Percentiles rank a stretch among this genome's conserved stretches.
phyloP scores from a whole-genome alignment of 768 basidiomycete genomes.

The Mycena rebaudengoi region DNA sequence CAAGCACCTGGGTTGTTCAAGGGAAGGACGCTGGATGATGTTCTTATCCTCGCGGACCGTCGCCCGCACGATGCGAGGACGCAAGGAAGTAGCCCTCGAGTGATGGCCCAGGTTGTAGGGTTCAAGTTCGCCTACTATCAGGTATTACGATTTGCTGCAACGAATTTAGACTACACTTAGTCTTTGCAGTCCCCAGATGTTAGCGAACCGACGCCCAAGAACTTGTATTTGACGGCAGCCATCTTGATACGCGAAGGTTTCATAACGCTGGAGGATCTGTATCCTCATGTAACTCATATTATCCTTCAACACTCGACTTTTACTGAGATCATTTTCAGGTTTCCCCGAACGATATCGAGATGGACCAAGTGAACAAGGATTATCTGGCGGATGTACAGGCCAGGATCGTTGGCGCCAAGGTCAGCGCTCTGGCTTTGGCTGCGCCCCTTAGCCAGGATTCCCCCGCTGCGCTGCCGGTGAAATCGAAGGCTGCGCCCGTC shows the following conservation, averaged over 20 bases:
- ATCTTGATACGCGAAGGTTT: slow-evolving; percentile 91
- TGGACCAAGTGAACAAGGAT: slow-evolving; percentile 72
- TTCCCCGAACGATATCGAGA: slow-evolving; percentile 76
- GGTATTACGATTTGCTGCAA: slow-evolving; percentile 47
- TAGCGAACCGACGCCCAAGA: slow-evolving; percentile 69
- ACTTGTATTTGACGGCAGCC: slow-evolving; percentile 83
- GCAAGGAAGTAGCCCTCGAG: slow-evolving; percentile 55
- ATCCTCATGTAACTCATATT: slow-evolving; percentile 79
- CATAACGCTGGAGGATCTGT: slow-evolving; percentile 86
- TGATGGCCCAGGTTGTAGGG: slow-evolving; percentile 92
- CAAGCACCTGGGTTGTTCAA: slow-evolving; percentile 51
- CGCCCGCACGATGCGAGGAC: slow-evolving; percentile 27
- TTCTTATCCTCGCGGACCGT: slow-evolving; percentile 64
- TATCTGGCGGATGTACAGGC: slow-evolving; percentile 70
- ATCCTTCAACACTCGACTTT: background rate
- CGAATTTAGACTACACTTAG: slow-evolving; percentile 24
- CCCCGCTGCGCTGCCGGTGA: slow-evolving; percentile 61
- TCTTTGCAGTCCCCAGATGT: slow-evolving; percentile 60
- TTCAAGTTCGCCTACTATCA: slow-evolving; percentile 96
- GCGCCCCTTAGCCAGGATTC: slow-evolving; percentile 78
- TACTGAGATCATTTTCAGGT: slow-evolving; percentile 53
- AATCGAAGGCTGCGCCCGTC: slow-evolving; percentile 46
- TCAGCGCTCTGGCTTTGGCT: slow-evolving; percentile 85
- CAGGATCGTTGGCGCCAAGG: slow-evolving; percentile 73
- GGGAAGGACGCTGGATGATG: slow-evolving; percentile 73